Base-by-base conservation (phyloP, 148 eudicot species). In the Vaccinium darrowii region DNA sequence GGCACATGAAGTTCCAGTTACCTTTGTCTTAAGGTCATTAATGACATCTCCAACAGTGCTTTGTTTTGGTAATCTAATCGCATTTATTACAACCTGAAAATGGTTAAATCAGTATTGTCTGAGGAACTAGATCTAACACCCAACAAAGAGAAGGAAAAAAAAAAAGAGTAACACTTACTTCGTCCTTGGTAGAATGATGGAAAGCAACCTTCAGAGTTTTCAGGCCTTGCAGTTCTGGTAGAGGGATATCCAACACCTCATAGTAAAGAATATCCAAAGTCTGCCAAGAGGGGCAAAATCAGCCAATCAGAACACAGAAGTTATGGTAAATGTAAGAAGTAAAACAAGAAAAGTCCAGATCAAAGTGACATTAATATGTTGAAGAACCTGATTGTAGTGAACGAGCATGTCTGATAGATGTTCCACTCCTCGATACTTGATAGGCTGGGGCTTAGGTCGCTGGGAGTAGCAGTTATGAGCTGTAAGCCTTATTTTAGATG, bases 381-480 rank as follows among this genome's bases (percentile, higher is more conserved):
- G 16, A 69, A 11, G 57, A 79, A 97, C 99, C 98, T 97, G 99
- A 87, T 97, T 94, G 87, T 97, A 91, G 84, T 93, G 98, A 80
- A 93, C 89, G 73, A 97, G 91, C 99, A 97, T 97, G 86, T 95
- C 99, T 84, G 91, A 52, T 83, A 97, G 85, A 86, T 91, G 98
- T n/a, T 95, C 94, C 25, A 88, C 92, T 21, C 93, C 95, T 86
- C 95, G 90, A 72, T 92, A 97, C 85, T 95, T 97, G 78, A 97
- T 91, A 47, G 91, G 91, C 49, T 92, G 94, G 69, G 99, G 98
- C 73, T 93, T 97, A 33, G 99, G 99, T 90, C 95, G 98, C 91
- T 95, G 99, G 84, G 99, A 97, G 87, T 97, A 93, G 87, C 99
- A 95, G 84, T 97, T 95, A 74, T 97, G 98, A 86, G 98, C 90